Base-by-base conservation (phyloP, 106 monocot species). In the Acorus gramineus region DNA sequence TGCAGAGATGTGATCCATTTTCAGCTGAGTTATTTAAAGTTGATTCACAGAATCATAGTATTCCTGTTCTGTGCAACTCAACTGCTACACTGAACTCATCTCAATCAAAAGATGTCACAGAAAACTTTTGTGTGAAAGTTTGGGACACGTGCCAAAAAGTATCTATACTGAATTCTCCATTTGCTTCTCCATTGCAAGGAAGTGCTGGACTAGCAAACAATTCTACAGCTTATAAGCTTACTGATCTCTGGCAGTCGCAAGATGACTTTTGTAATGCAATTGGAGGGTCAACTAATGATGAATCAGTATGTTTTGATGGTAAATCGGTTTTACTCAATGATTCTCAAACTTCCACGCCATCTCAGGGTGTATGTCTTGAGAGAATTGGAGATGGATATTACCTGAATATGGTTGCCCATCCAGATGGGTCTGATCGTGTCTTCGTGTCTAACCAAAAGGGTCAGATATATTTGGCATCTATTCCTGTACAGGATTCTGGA, bases 361-460 rank as follows among this genome's bases (percentile, higher is more conserved):
- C 94, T 42, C 85, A 85, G 62, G 96, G 96, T 4, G 3, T 98
- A 11, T 98, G 96, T 64, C 67, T 98, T 3, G 96, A 98, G 73
- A 85, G 81, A 65, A 80, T 98, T 9, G 66, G 76, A 57, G 85
- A 87, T 62, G 91, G 80, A 14, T 75, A 87, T 0, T 98, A 83
- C 62, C 76, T 91, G 28, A 80, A 79, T 65, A 79, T 98, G 82
- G 80, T 64, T 8, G 61, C 91, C 52, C 96, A 98, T 49, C 96
- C 96, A 14, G 96, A 98, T 61, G 96, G 96, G 11, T 98, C 96
- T 43, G 83, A 91, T 68, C 85, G 96, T 8, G 83, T 88, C 55
- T 98, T 98, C 78, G 52, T 98, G 57, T 71, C 83, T 6, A 83
- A 43, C 60, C 91, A 85, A 73, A 70, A 74, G n/a, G 96, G 96